Evolutionary conservation across 345 rosid species (phyloP), one percentile per base, ranked within the genome.

Genomic region (Corymbia maculata): DNA sequence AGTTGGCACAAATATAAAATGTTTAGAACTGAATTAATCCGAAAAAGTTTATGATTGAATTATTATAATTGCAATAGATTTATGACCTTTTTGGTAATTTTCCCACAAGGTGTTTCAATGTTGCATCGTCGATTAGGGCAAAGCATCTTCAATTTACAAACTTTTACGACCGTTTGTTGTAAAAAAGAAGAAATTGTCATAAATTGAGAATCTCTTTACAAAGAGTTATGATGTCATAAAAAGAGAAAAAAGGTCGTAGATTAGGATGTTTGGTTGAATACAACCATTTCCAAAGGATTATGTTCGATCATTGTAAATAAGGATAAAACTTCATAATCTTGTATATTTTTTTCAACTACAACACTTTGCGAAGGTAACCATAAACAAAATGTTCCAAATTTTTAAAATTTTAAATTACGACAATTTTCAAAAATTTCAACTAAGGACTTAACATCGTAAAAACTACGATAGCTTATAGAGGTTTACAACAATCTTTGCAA

Each of bases 71-170:
- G n/a, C n/a, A n/a, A n/a, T n/a, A n/a, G n/a, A n/a, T n/a, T n/a
- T n/a, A n/a, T n/a, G n/a, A n/a, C n/a, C n/a, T n/a, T n/a, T n/a
- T n/a, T n/a, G n/a, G n/a, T n/a, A n/a, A n/a, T n/a, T n/a, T n/a
- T n/a, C n/a, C n/a, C n/a, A n/a, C 26, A 21, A 21, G 8, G 11
- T 53, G 59, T 21, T 53, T 19, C 26, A 4, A 53, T 53, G 17
- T 7, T 53, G 24, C 24, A 10, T 17, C 2, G 10, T 53, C 5
- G 24, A n/a, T 24, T 9, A 26, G 13, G 0, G 64, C 64, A 24
- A 57, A 57, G 24, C 13, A 0, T 57, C 59, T 53, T 53, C 17
- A 53, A 53, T 53, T 53, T 53, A 7, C 59, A 22, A 0, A 19
- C 59, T 53, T 53, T 53, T 19, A 0, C 21, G 59, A 53, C 59